A percentile compares a stretch with the other conserved stretches of the same genome.
Evolutionary conservation across 208 protist genomes (phyloP).

Genomic region (Crithidia brevicula): DNA sequence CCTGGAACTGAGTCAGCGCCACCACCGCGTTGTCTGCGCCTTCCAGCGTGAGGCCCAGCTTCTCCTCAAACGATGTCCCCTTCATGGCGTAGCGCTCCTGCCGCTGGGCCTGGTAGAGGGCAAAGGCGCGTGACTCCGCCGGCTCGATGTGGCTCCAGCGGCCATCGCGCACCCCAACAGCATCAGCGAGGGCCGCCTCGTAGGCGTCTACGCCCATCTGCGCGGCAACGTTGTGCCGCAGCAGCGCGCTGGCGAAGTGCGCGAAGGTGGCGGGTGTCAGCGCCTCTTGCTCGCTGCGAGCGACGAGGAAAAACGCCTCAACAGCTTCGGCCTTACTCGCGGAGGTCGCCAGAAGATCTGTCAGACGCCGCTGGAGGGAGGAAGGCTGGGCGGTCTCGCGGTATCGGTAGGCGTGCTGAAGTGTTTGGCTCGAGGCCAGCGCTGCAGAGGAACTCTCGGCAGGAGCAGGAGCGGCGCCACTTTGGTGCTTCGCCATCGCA

Average conservation of each 20-base stretch:
- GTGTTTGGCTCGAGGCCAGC: background rate
- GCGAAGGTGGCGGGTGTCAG: constrained; percentile 32
- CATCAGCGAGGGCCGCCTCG: constrained; percentile 50
- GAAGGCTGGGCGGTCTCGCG: constrained; percentile 20
- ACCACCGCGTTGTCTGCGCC: constrained; percentile 72
- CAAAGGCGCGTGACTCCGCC: constrained; percentile 56
- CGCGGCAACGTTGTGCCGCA: constrained; percentile 49
- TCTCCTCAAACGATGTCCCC: constrained; percentile 53
- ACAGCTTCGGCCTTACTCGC: constrained; percentile 42
- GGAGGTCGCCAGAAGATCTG: constrained; percentile 30
- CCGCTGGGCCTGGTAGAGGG: constrained; percentile 45
- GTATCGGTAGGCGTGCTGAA: constrained; percentile 22
- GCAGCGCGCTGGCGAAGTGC: constrained; percentile 38
- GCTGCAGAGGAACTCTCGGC: no score
- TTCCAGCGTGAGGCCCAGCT: constrained; percentile 60
- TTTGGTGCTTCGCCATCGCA: no score
- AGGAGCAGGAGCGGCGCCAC: no score
- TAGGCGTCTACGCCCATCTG: constrained; percentile 48
- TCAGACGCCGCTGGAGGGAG: constrained; percentile 30
- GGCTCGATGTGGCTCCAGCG: constrained; percentile 48
- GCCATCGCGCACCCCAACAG: constrained; percentile 34
- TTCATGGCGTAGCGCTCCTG: constrained; percentile 58
- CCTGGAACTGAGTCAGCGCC: constrained; percentile 55
- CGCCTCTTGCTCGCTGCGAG: constrained; percentile 24
- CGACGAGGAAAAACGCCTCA: constrained; percentile 53